Evolutionary conservation across 768 basidiomycete genomes (phyloP).

Genomic region (Suillus variegatus): DNA sequence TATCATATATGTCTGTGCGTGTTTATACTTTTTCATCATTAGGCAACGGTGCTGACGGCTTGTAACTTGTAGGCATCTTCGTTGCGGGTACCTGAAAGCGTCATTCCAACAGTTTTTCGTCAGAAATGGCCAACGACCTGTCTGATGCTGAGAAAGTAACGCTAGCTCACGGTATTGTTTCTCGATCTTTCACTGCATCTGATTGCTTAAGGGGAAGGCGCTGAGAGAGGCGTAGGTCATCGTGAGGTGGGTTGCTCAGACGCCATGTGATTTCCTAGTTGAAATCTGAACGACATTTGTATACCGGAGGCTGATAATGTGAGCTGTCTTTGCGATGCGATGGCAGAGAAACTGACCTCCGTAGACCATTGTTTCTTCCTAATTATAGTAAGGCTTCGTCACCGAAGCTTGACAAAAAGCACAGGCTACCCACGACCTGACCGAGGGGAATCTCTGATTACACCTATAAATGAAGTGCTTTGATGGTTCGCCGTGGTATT

Average conservation of each 20-base stretch:
- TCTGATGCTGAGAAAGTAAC: conserved; percentile 5
- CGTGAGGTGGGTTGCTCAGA: conserved; percentile 11
- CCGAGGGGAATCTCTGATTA: conserved; percentile 23
- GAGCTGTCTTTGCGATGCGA: not conserved
- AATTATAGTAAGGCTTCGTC: conserved; percentile 28
- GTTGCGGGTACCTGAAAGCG: not conserved
- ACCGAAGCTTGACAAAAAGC: conserved; percentile 32
- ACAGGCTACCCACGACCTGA: conserved; percentile 36
- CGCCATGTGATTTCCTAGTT: conserved; percentile 3
- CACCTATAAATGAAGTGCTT: conserved; percentile 15
- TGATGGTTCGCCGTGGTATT: conserved; percentile 16
- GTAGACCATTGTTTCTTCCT: conserved; percentile 29
- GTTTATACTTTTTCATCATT: not conserved
- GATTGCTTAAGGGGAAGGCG: conserved; percentile 1
- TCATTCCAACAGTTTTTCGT: not conserved
- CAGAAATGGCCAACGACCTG: conserved; percentile 1
- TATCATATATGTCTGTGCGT: conserved; percentile 9
- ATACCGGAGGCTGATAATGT: not conserved
- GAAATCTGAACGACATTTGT: not conserved
- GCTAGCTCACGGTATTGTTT: not conserved
- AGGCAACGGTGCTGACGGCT: not conserved
- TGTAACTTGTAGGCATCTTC: conserved; percentile 8
- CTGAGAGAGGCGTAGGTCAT: conserved; percentile 1
- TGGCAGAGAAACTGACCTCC: not conserved
- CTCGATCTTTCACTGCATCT: conserved; percentile 4